Conservation (phyloP, 768 basidiomycete species). For the Dacryopinax primogenitus region DNA sequence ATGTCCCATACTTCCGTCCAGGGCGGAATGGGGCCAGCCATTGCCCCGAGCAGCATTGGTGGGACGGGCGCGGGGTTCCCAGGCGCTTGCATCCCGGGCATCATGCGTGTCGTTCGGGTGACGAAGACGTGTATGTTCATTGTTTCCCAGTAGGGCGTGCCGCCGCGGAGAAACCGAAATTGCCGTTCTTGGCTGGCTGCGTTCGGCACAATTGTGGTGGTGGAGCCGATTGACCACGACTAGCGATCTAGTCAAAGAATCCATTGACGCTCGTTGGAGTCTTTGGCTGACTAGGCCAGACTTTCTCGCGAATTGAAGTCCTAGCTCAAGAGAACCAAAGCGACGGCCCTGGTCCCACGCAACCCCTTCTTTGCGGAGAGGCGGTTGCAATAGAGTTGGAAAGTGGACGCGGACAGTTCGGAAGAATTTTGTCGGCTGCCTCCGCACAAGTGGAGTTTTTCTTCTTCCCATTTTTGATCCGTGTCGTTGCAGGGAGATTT, state of each 20-base stretch:
- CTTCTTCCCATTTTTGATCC: not conserved
- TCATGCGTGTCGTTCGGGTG: not conserved
- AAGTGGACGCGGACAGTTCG: too few species aligned
- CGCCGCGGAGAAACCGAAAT: not conserved
- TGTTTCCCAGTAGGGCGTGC: not conserved
- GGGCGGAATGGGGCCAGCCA: not conserved
- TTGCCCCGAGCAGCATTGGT: not conserved
- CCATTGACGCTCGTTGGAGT: not conserved
- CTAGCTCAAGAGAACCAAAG: too few species aligned
- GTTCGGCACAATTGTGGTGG: not conserved
- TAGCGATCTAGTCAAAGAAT: not conserved
- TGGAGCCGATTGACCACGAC: slow-evolving; percentile 1
- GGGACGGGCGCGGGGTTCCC: not conserved
- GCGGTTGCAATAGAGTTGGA: not conserved
- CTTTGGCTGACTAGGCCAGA: not conserved
- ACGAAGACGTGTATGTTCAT: not conserved
- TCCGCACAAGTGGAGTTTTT: slow-evolving; percentile 3
- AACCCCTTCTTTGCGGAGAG: not conserved
- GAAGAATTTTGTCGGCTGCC: too few species aligned
- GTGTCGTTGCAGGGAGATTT: not conserved
- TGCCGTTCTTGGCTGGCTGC: not conserved
- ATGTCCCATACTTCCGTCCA: not conserved
- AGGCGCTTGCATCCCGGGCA: not conserved
- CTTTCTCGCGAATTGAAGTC: not conserved
- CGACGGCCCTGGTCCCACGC: too few species aligned